phyloP scores from a whole-genome alignment of 148 eudicot genomes.

The Arctostaphylos glauca region DNA sequence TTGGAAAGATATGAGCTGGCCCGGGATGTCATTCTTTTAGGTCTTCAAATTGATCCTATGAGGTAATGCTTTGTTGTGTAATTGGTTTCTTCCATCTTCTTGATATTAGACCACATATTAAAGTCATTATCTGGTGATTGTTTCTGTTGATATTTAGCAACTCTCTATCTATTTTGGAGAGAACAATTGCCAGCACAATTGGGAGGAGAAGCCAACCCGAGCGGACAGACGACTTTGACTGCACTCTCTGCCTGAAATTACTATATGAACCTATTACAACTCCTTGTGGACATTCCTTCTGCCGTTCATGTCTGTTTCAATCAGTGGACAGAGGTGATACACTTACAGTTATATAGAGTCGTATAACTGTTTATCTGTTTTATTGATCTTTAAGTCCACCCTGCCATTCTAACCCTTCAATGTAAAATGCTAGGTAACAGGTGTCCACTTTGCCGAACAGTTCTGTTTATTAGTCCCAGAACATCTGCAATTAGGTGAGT shows the following conservation, averaged over 20 bases:
- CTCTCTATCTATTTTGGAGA: conserved; percentile 59
- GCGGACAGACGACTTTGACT: conserved; percentile 92
- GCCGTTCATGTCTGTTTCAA: conserved; percentile 96
- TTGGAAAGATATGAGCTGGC: conserved; percentile 77
- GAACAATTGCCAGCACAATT: conserved; percentile 29
- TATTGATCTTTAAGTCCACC: conserved; percentile 1
- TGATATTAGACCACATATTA: not conserved
- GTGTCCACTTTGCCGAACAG: conserved; percentile 90
- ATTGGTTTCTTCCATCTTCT: not conserved
- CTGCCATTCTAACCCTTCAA: conserved; percentile 16
- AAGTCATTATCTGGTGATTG: conserved; percentile 19
- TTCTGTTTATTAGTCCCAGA: conserved; percentile 76
- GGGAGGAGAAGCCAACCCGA: conserved; percentile 53
- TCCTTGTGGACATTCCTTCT: conserved; percentile 97
- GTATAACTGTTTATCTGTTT: too few species aligned
- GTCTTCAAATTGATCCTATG: conserved; percentile 84
- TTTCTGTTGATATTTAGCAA: conserved; percentile 43
- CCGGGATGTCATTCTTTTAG: conserved; percentile 59
- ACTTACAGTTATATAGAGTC: not conserved
- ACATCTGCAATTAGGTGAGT: conserved; percentile 77
- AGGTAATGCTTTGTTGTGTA: conserved; percentile 43
- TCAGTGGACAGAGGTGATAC: conserved; percentile 84
- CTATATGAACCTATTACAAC: conserved; percentile 95
- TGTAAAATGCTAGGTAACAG: conserved; percentile 60
- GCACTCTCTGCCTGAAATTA: conserved; percentile 89